A percentile compares a stretch with the other conserved stretches of the same genome.
These are phyloP conservation scores for Dendrocalamus latiflorus DNA, from an alignment of 202 grass and related monocot species.

Conservation along the genomic window DNA sequence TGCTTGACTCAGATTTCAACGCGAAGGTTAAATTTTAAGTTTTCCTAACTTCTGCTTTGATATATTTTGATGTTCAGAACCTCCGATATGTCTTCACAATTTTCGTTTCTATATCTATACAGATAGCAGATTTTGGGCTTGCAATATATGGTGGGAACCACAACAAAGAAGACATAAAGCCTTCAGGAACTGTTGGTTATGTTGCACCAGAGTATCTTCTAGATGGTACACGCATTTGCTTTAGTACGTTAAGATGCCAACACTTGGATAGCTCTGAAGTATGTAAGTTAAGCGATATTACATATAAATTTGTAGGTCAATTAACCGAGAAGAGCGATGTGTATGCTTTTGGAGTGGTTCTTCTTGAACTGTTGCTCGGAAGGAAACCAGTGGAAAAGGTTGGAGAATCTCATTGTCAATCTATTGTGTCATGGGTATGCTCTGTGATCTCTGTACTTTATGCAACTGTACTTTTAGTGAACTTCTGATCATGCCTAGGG, in stretches of 20 bases:
- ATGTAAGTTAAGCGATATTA: not conserved
- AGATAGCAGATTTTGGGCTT: slow-evolving; percentile 81
- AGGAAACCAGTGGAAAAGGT: slow-evolving; percentile 64
- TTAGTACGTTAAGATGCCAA: not conserved
- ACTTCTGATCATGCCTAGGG: not conserved
- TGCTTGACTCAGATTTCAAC: slow-evolving; percentile 60
- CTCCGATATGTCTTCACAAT: not conserved
- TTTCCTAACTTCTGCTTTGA: not conserved
- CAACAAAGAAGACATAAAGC: slow-evolving; percentile 44
- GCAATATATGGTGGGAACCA: slow-evolving; percentile 48
- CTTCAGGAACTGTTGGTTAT: slow-evolving; percentile 69
- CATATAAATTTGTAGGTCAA: slow-evolving; percentile 40
- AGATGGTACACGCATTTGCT: slow-evolving; percentile 40
- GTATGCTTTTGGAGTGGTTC: slow-evolving; percentile 76
- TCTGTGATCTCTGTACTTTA: slow-evolving; percentile 1
- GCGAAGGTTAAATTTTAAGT: slow-evolving; percentile 47
- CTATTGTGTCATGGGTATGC: slow-evolving; percentile 70
- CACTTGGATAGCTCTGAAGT: slow-evolving; percentile 1
- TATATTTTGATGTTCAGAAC: not conserved
- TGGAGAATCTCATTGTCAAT: slow-evolving; percentile 56
- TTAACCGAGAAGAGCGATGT: slow-evolving; percentile 79
- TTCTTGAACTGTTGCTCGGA: slow-evolving; percentile 66
- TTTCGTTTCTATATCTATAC: not conserved
- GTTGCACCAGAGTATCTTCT: slow-evolving; percentile 73
- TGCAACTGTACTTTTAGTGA: not conserved